Conservation (phyloP, 495 filamentous ascomycete genomes). For the Baudoinia panamericana region DNA sequence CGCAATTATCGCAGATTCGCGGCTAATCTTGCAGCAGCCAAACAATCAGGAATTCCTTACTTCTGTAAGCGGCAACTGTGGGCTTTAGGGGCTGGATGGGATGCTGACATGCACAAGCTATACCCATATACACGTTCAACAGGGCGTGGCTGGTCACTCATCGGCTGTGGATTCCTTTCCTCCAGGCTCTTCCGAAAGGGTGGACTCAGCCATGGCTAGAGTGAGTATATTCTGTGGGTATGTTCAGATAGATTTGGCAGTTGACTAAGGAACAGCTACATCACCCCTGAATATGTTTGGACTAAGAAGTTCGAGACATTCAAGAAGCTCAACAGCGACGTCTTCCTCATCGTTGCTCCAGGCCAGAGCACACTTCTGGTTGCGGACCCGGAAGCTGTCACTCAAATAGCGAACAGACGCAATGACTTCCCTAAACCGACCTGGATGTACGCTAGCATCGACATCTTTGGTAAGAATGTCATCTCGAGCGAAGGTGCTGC, state of each 20-base stretch:
- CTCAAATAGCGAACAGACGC: slow-evolving; percentile 44
- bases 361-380: slow-evolving; percentile 35
- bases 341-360: slow-evolving; percentile 44
- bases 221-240: too few species aligned
- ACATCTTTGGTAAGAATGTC: slow-evolving; percentile 52
- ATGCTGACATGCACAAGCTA: slow-evolving; percentile 2
- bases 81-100: too few species aligned
- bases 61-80: slow-evolving; percentile 5
- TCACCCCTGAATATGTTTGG: slow-evolving; percentile 33
- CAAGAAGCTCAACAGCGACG: slow-evolving; percentile 32
- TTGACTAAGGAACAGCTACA: slow-evolving; percentile 17
- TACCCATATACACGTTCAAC: slow-evolving; percentile 28
- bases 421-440: slow-evolving; percentile 58
- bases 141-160: slow-evolving; percentile 39
- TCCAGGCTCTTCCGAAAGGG: slow-evolving; percentile 35
- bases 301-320: slow-evolving; percentile 31
- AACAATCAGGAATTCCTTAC: slow-evolving; percentile 29
- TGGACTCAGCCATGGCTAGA: slow-evolving; percentile 37
- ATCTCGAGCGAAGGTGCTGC: slow-evolving; percentile 47
- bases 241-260: too few species aligned
- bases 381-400: slow-evolving; percentile 45
- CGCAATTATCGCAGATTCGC: slow-evolving; percentile 20
- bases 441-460: slow-evolving; percentile 41
- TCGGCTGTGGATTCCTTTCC: slow-evolving; percentile 36
- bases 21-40: slow-evolving; percentile 27